These are phyloP conservation scores for Funneliformis geosporum DNA, from an alignment of 192 early-diverging fungal species.

Conservation along the genomic window DNA sequence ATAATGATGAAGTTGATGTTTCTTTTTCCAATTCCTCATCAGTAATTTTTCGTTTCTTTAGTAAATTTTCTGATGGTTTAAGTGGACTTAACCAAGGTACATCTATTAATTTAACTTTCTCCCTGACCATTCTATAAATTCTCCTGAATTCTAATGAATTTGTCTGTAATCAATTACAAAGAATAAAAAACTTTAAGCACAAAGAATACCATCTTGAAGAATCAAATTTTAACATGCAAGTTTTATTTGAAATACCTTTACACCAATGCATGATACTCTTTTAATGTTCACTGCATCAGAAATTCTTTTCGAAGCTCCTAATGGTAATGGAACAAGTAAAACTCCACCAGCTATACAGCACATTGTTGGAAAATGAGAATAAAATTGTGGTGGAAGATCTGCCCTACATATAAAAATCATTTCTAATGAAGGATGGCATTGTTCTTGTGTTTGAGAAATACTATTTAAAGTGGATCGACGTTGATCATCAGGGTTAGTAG, in stretches of 20 bases:
- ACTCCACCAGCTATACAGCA: not conserved
- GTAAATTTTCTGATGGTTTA: not conserved
- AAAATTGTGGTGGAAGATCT: constrained; percentile 2
- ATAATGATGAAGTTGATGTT: not conserved
- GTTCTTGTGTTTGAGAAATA: not conserved
- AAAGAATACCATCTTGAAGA: not conserved
- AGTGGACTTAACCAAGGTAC: constrained; percentile 24
- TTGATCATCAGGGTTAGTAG: not conserved
- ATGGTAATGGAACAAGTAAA: constrained; percentile 30
- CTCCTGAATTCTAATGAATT: not conserved
- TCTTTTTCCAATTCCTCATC: constrained; percentile 2
- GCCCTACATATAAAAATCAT: constrained; percentile 27
- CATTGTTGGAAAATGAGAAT: constrained; percentile 25
- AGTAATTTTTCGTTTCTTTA: not conserved
- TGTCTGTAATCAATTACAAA: not conserved
- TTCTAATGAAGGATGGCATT: not conserved
- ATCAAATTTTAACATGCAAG: not conserved
- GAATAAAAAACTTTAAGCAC: not conserved
- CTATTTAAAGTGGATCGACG: not conserved
- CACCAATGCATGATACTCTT: constrained; percentile 22
- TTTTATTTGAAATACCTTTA: constrained; percentile 22
- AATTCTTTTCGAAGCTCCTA: not conserved
- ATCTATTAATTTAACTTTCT: not conserved
- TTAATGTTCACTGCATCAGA: not conserved
- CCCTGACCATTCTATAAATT: constrained; percentile 19